Base-by-base conservation (phyloP, 2,329 filamentous ascomycete genomes). In the Curvularia eragrostidis region DNA sequence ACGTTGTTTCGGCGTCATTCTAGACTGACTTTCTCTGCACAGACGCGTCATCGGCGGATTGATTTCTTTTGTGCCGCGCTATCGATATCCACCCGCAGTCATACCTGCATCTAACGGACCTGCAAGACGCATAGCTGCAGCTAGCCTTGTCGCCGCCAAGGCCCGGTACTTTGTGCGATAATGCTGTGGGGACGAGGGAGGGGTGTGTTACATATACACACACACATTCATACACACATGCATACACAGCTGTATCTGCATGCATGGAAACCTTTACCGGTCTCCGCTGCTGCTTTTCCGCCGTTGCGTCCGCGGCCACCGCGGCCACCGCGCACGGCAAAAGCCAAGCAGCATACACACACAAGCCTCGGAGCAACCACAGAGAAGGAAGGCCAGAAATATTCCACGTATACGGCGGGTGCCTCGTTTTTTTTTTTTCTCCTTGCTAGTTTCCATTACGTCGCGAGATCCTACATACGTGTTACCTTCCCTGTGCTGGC, bases 11-110 rank as follows among this genome's bases (percentile, higher is more conserved):
- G 43, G 26, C 26, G 15, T 23, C 21, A 39, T 26, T 26, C 47
- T 28, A 48, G 15, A 38, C 44, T 23, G 28, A 19, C 28, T 15
- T 23, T 15, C 18, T 23, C 32, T 48, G 47, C 32, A 38, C 47
- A n/a, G 47, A 26, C 47, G 47, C 32, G 32, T 48, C 32, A 48
- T 48, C 32, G 32, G 39, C 18, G 5, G 4, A 23, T 42, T 42
- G 38, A 38, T 48, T 21, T 30, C 24, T 34, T 13, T 12, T 42
- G 19, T 39, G 13, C 34, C 34, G 41, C 44, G 44, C 44, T 47
- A 47, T 47, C 28, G 44, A 47, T 47, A 47, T 21, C 44, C 44
- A 47, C 44, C 28, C 44, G 44, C 44, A 47, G 44, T 47, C 44
- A 47, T 47, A 47, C 28, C 18, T 47, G 28, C 44, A 47, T 44